Conservation (phyloP, 495 filamentous ascomycete species). For the Hamigera avellanea region DNA sequence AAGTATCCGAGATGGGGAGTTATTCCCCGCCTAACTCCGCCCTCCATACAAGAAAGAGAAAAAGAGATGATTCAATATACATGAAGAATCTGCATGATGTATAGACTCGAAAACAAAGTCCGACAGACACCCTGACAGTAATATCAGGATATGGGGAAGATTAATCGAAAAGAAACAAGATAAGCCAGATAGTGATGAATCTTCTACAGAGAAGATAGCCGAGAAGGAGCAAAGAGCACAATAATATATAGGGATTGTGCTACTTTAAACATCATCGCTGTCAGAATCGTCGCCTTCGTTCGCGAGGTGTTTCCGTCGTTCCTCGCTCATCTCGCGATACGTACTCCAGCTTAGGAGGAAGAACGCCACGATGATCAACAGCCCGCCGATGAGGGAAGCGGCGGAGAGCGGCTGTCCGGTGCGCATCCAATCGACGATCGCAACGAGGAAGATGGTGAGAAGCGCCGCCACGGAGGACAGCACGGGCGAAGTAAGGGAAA, state of each 20-base stretch:
- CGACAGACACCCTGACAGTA: too few relatives aligned
- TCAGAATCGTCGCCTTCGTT: constrained; percentile 31
- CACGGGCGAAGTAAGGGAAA: constrained; percentile 84
- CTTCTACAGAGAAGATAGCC: neutral
- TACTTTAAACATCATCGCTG: constrained; percentile 14
- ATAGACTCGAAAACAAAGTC: too few relatives aligned
- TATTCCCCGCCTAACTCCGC: too few relatives aligned
- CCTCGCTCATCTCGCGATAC: constrained; percentile 83
- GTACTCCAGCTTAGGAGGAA: constrained; percentile 79
- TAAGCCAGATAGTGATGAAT: too few relatives aligned
- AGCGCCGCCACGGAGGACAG: constrained; percentile 84
- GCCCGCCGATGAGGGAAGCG: constrained; percentile 69
- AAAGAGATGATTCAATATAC: too few relatives aligned
- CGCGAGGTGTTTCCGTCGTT: constrained; percentile 47
- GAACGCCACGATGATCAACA: constrained; percentile 81
- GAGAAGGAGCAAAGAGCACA: neutral
- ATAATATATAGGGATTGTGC: neutral
- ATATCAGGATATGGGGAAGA: too few relatives aligned
- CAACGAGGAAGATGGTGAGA: constrained; percentile 92
- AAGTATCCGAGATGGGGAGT: too few relatives aligned
- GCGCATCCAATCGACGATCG: constrained; percentile 76
- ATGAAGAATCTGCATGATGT: too few relatives aligned
- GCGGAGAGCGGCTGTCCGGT: constrained; percentile 62
- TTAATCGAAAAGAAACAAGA: too few relatives aligned
- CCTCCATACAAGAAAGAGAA: too few relatives aligned